Evolutionary conservation across 257 asterid species (phyloP), one percentile per base, ranked within the genome.

Genomic region (Solanum chmielewskii): DNA sequence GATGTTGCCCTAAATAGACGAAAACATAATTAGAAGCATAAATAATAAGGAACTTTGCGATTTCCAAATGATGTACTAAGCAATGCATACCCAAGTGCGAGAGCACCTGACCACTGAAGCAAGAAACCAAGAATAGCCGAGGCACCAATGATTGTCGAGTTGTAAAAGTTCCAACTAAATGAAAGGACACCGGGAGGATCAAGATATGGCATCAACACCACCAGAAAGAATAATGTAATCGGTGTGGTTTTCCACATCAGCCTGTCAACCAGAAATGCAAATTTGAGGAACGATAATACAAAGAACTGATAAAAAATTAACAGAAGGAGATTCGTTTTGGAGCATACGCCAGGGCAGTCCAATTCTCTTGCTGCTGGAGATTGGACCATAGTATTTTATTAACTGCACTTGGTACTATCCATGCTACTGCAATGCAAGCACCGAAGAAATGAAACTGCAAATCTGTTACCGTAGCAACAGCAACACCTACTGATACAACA

Each of bases 241-340:
- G 99, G 99, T 3, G 99, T 97, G 5, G 99, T 97, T 88, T 97
- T 97, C 99, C 99, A 97, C 99, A 97, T 97, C 85, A 97, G 89
- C 95, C 99, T 97, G 94, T 87, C n/a, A 66, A 69, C 60, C 18
- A 16, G 23, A 39, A 80, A 47, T 80, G 44, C 27, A 80, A 80
- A 5, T 47, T 80, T 80, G 85, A 80, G 68, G 29, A 47, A 44
- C 64, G 5, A 9, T 15, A 29, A 27, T 78, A 45, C 41, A 27
- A 45, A 0, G 27, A 80, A 85, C 7, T 70, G 64, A 76, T 31
- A 25, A 44, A 83, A 70, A 86, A 71, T 11, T 42, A 86, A 74
- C 27, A 87, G 83, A 71, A 90, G n/a, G 10, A 69, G 71, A 80
- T 70, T 35, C 23, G 49, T 42, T n/a, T 56, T 15, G 25, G 83